Evolutionary conservation across 163 green algal species (phyloP), one percentile per base, ranked within the genome.

Genomic region (Trebouxiophyceae sp.): DNA sequence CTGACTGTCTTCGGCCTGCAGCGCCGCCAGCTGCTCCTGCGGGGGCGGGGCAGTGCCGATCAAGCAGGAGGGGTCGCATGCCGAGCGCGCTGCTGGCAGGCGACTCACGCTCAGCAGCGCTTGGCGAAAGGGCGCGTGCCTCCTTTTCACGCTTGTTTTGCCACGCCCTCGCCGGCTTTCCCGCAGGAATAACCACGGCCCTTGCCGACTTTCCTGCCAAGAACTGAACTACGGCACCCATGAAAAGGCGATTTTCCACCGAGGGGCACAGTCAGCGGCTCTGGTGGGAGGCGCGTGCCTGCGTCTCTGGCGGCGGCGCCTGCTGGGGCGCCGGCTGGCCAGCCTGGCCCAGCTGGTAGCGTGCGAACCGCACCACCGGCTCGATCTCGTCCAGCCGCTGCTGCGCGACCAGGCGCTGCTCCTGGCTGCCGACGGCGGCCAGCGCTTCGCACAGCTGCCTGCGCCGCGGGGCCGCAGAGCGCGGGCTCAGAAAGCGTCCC

Each of bases 361-460:
- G 65, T 72, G 85, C 92, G 79, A 83, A 92, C 7, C 81, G 76
- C 28, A 89, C 50, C 27, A 69, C 60, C 32, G 87, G 77, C 62
- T 90, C 81, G 27, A 92, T 66, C 64, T 92, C 84, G 60, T 93
- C 85, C 33, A 88, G 65, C 64, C 87, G 77, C 70, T 89, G 76
- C 23, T 80, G 68, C 66, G 68, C 86, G 46, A 84, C 73, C 22
- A 68, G 67, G 65, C 87, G 78, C 31, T 78, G 71, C 54, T 91
- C 89, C 34, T 84, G 69, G 60, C 71, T 77, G 45, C 79, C 80
- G 44, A 85, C 80, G 62, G 78, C 80, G 8, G 79, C 70, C 66
- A 95, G 70, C 78, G 89, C 80, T 58, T 78, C 33, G 22, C 26
- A 58, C 44, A 66, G 22, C 26, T 56, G 24, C 60, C 60, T 66